These are phyloP conservation scores for Anisodus tanguticus DNA, from an alignment of 257 asterid species.

Conservation along the genomic window DNA sequence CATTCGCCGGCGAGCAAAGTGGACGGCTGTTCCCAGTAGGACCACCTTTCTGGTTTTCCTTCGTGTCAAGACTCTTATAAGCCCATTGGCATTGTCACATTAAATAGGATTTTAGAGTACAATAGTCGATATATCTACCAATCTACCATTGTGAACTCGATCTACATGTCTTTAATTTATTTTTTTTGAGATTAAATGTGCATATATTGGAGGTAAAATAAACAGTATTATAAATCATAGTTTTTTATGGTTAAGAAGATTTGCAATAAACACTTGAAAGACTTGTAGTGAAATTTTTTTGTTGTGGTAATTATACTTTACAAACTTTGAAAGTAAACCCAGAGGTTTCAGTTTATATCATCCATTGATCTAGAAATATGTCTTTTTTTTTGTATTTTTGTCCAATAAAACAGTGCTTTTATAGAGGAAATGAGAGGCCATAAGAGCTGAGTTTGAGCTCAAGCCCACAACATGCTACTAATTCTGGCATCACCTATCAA, in stretches of 20 bases:
- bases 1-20: conserved; percentile 26
- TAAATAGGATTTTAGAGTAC: not conserved
- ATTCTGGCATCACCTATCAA: not conserved
- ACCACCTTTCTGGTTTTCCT: not conserved
- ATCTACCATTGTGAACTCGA: not conserved
- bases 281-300: no score
- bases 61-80: not conserved
- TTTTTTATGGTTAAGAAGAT: no score
- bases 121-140: not conserved
- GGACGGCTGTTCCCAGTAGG: conserved; percentile 26
- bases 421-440: not conserved
- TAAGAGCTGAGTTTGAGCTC: not conserved
- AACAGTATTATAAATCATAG: no score
- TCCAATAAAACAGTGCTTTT: no score
- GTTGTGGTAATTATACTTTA: no score
- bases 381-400: no score
- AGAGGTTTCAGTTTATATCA: not conserved
- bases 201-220: no score
- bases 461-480: not conserved
- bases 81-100: not conserved
- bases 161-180: no score
- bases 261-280: no score
- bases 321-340: not conserved
- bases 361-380: not conserved
- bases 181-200: no score